Evolutionary conservation across 192 early-diverging fungal genomes (phyloP), one percentile per base, ranked within the genome.

Genomic region (Linderina pennispora): DNA sequence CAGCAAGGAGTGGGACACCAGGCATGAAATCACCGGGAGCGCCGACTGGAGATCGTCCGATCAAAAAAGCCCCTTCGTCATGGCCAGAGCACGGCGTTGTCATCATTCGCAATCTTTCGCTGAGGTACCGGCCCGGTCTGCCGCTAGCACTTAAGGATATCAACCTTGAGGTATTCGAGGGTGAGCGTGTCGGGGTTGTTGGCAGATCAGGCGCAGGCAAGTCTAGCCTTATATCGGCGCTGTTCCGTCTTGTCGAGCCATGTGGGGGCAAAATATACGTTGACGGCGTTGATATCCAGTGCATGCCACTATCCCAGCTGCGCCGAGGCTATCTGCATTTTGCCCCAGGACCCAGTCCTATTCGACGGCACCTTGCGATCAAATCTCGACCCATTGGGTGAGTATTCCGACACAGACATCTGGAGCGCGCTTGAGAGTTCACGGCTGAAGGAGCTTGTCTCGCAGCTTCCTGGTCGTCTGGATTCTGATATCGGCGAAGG

Each of bases 191-290:
- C 49, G 92, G 84, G 13, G 77, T 95, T 15, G 85, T 95, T 21
- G 92, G 92, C 19, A 74, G 92, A 5, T 90, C 90, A 3, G 90
- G 90, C 7, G 86, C 87, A 17, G 85, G 86, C 4, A 89, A 88
- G 32, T 74, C 70, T 5, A 81, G 76, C 48, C 67, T 89, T 43
- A 64, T 90, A 6, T 57, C 66, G 0, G 69, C 84, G 0, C 59
- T 90, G 15, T 90, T 92, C 57, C 77, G 90, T 13, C 51, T 91
- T 20, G 77, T 75, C n/a, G 84, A 88, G 58, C 83, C 81, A 1
- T 38, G 73, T 6, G 14, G 48, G 31, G 69, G 76, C 4, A 76
- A 53, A 16, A 75, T 92, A 26, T 39, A 42, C 28, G 80, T 91
- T 40, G 90, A 91, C 48, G 81, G 78, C 10, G 50, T 87, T 19